Conservation (phyloP, 768 basidiomycete genomes). For the Hygrocybe punicea region DNA sequence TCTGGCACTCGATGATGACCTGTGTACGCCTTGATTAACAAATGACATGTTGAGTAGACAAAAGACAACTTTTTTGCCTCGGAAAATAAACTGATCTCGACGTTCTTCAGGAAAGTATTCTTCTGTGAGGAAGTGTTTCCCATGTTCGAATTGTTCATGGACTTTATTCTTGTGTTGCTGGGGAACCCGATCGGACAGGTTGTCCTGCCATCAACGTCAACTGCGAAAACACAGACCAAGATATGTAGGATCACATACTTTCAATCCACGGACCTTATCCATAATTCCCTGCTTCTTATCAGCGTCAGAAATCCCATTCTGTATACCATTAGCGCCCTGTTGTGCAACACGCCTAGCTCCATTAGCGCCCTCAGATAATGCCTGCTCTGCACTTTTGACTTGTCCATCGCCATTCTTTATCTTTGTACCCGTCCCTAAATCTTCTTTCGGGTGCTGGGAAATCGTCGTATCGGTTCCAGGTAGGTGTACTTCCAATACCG, state of each 20-base stretch:
- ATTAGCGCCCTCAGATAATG: constrained; percentile 9
- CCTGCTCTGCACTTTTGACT: constrained; percentile 28
- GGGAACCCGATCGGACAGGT: constrained; percentile 52
- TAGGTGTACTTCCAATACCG: constrained; percentile 30
- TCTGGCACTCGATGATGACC: constrained; percentile 89
- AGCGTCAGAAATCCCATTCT: neutral
- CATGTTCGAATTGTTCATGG: constrained; percentile 52
- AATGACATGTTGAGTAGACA: neutral
- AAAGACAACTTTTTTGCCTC: constrained; percentile 75
- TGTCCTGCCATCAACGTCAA: constrained; percentile 22
- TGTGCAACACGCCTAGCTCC: neutral
- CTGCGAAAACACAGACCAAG: constrained; percentile 13
- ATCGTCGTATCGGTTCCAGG: constrained; percentile 32
- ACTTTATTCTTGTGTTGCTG: constrained; percentile 62
- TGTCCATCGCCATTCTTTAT: constrained; percentile 33
- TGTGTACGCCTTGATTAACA: constrained; percentile 17
- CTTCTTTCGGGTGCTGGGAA: constrained; percentile 50
- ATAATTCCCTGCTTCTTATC: constrained; percentile 22
- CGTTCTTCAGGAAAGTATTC: constrained; percentile 90
- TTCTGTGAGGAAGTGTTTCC: constrained; percentile 67
- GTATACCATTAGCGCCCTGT: neutral
- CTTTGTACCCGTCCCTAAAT: constrained; percentile 28
- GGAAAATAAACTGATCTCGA: constrained; percentile 88
- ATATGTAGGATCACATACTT: constrained; percentile 37
- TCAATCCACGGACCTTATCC: constrained; percentile 35